Percentiles rank a stretch among this genome's conserved stretches.
Conservation (phyloP, 108 stramenopile genomes). For the Discostella pseudostelligera region DNA sequence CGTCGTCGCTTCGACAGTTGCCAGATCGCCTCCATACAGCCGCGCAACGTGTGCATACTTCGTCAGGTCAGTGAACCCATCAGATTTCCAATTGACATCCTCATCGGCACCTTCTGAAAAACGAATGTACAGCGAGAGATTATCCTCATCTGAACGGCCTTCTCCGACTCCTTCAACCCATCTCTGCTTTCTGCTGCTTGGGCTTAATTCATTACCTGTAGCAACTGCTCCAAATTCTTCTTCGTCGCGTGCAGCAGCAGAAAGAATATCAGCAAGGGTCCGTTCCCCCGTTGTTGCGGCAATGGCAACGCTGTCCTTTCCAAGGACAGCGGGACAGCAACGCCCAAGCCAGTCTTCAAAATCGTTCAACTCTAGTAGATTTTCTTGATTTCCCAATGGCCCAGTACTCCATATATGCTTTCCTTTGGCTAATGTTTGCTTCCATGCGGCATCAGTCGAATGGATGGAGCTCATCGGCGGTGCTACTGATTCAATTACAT, state of each 20-base stretch:
- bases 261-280: conserved; percentile 73
- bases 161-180: conserved; percentile 87
- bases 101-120: conserved; percentile 86
- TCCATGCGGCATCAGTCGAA: conserved; percentile 32
- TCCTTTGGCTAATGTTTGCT: conserved; percentile 40
- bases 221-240: conserved; percentile 36
- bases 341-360: conserved; percentile 87
- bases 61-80: conserved; percentile 74
- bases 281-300: conserved; percentile 73
- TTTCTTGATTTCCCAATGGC: conserved; percentile 65
- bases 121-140: conserved; percentile 79
- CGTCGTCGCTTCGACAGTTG: conserved; percentile 55
- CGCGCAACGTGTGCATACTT: conserved; percentile 60
- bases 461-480: not conserved
- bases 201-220: conserved; percentile 18
- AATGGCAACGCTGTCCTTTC: conserved; percentile 75
- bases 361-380: conserved; percentile 62
- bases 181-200: conserved; percentile 39
- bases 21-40: conserved; percentile 53
- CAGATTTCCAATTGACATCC: conserved; percentile 62
- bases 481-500: conserved; percentile 29
- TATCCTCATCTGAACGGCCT: conserved; percentile 83
- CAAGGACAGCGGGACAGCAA: conserved; percentile 64
- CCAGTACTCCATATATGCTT: conserved; percentile 83
- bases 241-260: conserved; percentile 50